Base-by-base conservation (phyloP, 2,329 filamentous ascomycete genomes). In the Sarocladium kiliense region DNA sequence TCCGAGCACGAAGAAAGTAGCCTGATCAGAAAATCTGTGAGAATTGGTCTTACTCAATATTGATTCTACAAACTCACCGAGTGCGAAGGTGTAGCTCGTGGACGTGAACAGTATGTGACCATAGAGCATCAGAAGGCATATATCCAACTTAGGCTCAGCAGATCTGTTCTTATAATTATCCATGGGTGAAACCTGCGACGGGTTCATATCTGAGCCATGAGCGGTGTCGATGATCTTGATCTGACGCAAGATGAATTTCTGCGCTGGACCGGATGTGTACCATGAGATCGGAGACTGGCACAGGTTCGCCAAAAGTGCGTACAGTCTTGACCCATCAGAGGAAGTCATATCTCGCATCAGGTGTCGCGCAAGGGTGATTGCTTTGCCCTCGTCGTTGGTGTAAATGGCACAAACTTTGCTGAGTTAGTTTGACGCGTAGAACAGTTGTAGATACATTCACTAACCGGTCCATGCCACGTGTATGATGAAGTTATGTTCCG, bases 241-340 rank as follows among this genome's bases (percentile, higher is more conserved):
- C 71, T 96, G 91, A 3, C 94, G 86, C 56, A 97, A 78, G 64
- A 97, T 85, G 66, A 89, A 96, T 68, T 97, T 97, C 69, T 96
- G 91, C 19, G 87, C 86, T 0, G 90, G 86, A 0, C 89, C 88
- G 2, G 87, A 87, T 53, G 87, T 87, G 69, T 93, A 96, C 77
- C 87, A 89, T 27, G 85, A 81, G 36, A 84, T 77, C 1, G 87
- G 84, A 14, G 89, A 86, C 54, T 89, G 85, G 64, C 85, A 89
- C 7, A 96, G 75, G 18, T 88, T 82, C 56, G 88, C 89, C n/a
- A 94, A 76, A 21, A 87, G 81, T 27, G 87, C 82, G 67, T 93
- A 95, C 64, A 97, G 81, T 34, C 92, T 86, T 70, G 92, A 96
- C 0, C 88, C 83, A 63, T 96, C 89, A 1, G 88, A 89, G 58